Percentiles rank a stretch among this genome's conserved stretches.
phyloP scores from a whole-genome alignment of 441 rosid species.

The Syzygium malaccense region DNA sequence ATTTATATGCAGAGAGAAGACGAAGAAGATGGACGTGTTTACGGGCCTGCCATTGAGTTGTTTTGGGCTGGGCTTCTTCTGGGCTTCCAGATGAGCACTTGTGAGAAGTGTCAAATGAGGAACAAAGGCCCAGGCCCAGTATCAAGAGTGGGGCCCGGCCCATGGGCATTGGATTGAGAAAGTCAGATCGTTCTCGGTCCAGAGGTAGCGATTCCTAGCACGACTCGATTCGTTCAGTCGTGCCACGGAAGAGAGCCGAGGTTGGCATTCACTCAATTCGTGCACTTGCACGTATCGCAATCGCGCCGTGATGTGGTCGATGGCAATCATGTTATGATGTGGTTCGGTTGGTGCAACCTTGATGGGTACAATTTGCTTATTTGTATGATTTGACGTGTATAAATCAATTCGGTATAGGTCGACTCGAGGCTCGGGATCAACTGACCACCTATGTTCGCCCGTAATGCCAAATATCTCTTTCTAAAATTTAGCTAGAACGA shows the following conservation, averaged over 20 bases:
- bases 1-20: not conserved
- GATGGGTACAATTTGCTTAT: too few species aligned
- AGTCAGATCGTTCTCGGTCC: not conserved
- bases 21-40: not conserved
- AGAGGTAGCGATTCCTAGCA: not conserved
- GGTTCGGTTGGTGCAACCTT: not conserved
- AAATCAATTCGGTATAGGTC: not conserved
- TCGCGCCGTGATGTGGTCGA: fast-evolving
- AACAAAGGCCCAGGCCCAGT: not conserved
- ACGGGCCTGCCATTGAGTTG: not conserved
- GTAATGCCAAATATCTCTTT: not conserved
- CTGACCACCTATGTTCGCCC: not conserved
- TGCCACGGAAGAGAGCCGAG: not conserved
- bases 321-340: fast-evolving
- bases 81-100: not conserved
- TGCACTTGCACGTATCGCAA: not conserved
- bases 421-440: fast-evolving
- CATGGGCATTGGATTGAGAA: not conserved
- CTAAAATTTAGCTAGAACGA: not conserved
- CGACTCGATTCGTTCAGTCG: fast-evolving
- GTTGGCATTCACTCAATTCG: not conserved
- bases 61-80: not conserved
- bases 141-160: not conserved
- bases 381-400: not conserved
- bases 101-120: not conserved